Evolutionary conservation across 2,329 filamentous ascomycete species (phyloP), one percentile per base, ranked within the genome.

Genomic region (Dactylella cylindrospora): DNA sequence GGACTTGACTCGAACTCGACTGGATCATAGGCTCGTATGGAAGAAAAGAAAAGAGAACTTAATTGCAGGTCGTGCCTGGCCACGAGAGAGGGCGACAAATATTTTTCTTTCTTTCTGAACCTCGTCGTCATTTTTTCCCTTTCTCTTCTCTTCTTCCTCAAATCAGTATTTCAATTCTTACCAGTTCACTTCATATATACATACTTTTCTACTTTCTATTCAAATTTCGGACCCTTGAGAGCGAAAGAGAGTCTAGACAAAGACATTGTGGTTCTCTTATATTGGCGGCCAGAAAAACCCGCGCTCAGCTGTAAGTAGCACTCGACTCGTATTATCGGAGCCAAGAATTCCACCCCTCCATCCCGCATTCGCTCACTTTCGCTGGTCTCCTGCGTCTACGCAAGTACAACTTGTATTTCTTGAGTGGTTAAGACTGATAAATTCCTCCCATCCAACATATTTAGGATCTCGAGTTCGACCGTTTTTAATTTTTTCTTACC

Each of bases 1-100:
- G 22, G 44, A 62, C 49, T 40, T 62, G 57, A 54, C 57, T 62
- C 38, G 57, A 62, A 49, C 26, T 49, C n/a, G n/a, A n/a, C n/a
- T n/a, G n/a, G n/a, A n/a, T n/a, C n/a, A n/a, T n/a, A n/a, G n/a
- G n/a, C n/a, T n/a, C n/a, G n/a, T n/a, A n/a, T n/a, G n/a, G n/a
- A n/a, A n/a, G n/a, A n/a, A n/a, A n/a, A n/a, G 51, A 53, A 20
- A 38, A 47, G 49, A 53, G 20, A 40, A 36, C 43, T 22, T 61
- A 51, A 47, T 49, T 53, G n/a, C n/a, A n/a, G n/a, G n/a, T n/a
- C n/a, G n/a, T 43, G 35, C 41, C 36, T 49, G 41, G n/a, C 26
- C 47, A 25, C 23, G 38, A 32, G 55, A 41, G 49, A 36, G 57
- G 39, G 50, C n/a, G n/a, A n/a, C n/a, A n/a, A n/a, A n/a, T n/a